Conservation (phyloP, 2,329 filamentous ascomycete genomes). For the Aureobasidium sp. region DNA sequence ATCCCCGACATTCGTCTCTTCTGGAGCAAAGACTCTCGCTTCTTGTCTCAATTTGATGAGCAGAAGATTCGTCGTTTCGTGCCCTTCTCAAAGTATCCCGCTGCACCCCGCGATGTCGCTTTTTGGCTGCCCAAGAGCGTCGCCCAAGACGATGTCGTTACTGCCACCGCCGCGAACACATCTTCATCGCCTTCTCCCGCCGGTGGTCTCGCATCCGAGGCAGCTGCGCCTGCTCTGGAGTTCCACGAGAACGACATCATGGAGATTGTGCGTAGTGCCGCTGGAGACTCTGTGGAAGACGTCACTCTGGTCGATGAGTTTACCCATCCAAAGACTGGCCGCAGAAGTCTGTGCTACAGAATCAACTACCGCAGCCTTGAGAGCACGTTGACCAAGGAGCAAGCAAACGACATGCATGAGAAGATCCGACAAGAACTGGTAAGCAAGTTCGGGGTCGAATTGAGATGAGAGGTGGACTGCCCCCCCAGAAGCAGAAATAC, state of each 20-base stretch:
- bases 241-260: slow-evolving; percentile 97
- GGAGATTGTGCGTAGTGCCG: slow-evolving; percentile 80
- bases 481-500: not conserved
- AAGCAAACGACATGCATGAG: slow-evolving; percentile 69
- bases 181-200: slow-evolving; percentile 27
- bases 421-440: slow-evolving; percentile 57
- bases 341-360: slow-evolving; percentile 81
- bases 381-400: slow-evolving; percentile 74
- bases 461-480: slow-evolving; percentile 45
- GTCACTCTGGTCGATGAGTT: slow-evolving; percentile 80
- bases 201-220: slow-evolving; percentile 28
- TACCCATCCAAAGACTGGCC: slow-evolving; percentile 72
- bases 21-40: slow-evolving; percentile 80
- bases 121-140: slow-evolving; percentile 64
- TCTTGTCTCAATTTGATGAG: slow-evolving; percentile 68
- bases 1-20: slow-evolving; percentile 96
- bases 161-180: slow-evolving; percentile 23
- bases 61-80: slow-evolving; percentile 56
- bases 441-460: slow-evolving; percentile 65
- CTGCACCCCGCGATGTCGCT: slow-evolving; percentile 82
- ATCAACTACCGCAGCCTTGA: slow-evolving; percentile 92
- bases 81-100: slow-evolving; percentile 85
- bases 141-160: slow-evolving; percentile 21
- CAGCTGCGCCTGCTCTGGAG: slow-evolving; percentile 19
- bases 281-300: slow-evolving; percentile 79